phyloP scores from a whole-genome alignment of 2,329 filamentous ascomycete genomes.

The Hysterium pulicare region DNA sequence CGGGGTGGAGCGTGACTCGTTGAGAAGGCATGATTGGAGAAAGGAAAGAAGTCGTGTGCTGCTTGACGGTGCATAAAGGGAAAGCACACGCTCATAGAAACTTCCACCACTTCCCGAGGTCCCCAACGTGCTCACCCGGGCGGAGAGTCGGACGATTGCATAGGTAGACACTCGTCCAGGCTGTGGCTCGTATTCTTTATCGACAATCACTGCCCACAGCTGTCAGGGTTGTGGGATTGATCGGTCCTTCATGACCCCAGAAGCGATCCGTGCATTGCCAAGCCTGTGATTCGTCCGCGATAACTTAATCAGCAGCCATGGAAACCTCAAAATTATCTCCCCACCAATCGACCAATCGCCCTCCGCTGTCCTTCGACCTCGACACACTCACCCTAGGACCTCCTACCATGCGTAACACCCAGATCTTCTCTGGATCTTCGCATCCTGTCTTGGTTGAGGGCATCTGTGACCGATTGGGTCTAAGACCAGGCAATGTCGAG shows the following conservation, averaged over 20 bases:
- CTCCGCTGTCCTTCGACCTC: slow-evolving; percentile 11
- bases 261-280: background rate
- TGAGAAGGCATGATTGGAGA: no score
- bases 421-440: slow-evolving; percentile 65
- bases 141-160: no score
- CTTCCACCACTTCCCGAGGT: no score
- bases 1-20: no score
- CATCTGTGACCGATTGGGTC: slow-evolving; percentile 64
- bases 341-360: background rate
- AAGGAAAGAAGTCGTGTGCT: no score
- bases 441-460: slow-evolving; percentile 62
- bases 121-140: no score
- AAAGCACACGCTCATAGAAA: no score
- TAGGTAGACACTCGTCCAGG: no score
- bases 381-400: slow-evolving; percentile 30
- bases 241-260: background rate
- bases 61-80: no score
- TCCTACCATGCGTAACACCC: slow-evolving; percentile 60
- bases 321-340: slow-evolving; percentile 2
- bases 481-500: slow-evolving; percentile 56
- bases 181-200: no score
- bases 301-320: background rate
- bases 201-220: no score
- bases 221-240: no score
- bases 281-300: background rate